Evolutionary conservation across 2,329 filamentous ascomycete genomes (phyloP), one percentile per base, ranked within the genome.

Genomic region (Fusarium armeniacum): DNA sequence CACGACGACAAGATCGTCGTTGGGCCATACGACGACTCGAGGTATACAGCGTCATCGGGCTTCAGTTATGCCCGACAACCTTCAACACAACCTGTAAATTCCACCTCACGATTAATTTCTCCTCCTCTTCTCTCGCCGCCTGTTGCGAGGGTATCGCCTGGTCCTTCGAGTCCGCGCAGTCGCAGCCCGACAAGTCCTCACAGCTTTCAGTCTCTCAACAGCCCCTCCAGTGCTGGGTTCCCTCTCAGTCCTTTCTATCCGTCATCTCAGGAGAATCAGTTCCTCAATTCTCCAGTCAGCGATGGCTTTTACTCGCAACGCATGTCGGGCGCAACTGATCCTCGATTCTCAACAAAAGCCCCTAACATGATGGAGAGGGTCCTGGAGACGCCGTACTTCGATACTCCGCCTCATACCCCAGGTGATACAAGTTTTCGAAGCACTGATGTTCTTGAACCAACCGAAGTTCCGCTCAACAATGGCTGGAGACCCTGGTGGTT

Each of bases 401-500:
- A 75, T 33, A 69, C 57, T 22, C 73, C 72, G 16, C 72, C 73
- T 30, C 33, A 45, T 18, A 68, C 62, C 6, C 62, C 62, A n/a
- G 66, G 69, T 2, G 41, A 71, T 41, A 51, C 57, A 12, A 70
- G 55, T 24, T 58, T 58, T 22, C 47, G 24, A 28, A 56, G 46
- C 24, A 47, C 55, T 24, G 67, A 75, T 38, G 32, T 41, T 15
- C 32, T 54, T n/a, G 70, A 75, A 46, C 41, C 65, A 15, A 54
- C 59, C n/a, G 73, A 75, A 46, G 51, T 71, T 16, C 49, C 47
- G 2, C 58, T 75, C 32, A 70, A 56, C 6, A 67, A 72, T 52
- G 74, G 74, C 5, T 77, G 75, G 75, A 68, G 71, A 30, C 75
- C 75, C 13, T 57, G 40, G 33, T 77, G 75, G 72, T 24, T 77